Conservation (phyloP, 78 protist genomes). For the Dictyostelium capitatum region DNA sequence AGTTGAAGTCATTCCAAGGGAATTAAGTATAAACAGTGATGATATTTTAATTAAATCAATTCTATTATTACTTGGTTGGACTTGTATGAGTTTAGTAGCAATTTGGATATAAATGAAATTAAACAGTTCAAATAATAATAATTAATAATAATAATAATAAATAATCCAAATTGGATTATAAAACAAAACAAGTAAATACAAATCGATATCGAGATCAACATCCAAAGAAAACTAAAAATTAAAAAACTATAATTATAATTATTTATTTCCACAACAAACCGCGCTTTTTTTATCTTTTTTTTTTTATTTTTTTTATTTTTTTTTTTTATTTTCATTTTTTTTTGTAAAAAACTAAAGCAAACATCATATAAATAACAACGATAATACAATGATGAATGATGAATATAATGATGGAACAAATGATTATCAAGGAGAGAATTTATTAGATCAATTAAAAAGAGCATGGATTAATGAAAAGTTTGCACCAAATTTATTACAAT, state of each 20-base stretch:
- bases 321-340: too few species aligned
- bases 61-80: slow-evolving; percentile 51
- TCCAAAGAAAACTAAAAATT: background rate
- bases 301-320: too few species aligned
- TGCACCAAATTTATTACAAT: slow-evolving; percentile 51
- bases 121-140: background rate
- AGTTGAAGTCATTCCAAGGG: slow-evolving; percentile 61
- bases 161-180: slow-evolving; percentile 3
- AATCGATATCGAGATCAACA: background rate
- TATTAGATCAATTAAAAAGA: slow-evolving; percentile 24
- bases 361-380: too few species aligned
- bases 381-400: background rate
- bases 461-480: slow-evolving; percentile 66
- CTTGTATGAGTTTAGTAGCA: slow-evolving; percentile 52
- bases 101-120: slow-evolving; percentile 45
- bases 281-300: too few species aligned
- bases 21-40: slow-evolving; percentile 28
- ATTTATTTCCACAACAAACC: background rate
- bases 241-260: too few species aligned
- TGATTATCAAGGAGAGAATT: background rate
- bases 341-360: too few species aligned
- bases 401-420: background rate
- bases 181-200: background rate
- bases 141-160: background rate
- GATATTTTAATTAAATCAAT: slow-evolving; percentile 41